Conservation (phyloP, 2,329 filamentous ascomycete species). For the Microcyclosporella mali region DNA sequence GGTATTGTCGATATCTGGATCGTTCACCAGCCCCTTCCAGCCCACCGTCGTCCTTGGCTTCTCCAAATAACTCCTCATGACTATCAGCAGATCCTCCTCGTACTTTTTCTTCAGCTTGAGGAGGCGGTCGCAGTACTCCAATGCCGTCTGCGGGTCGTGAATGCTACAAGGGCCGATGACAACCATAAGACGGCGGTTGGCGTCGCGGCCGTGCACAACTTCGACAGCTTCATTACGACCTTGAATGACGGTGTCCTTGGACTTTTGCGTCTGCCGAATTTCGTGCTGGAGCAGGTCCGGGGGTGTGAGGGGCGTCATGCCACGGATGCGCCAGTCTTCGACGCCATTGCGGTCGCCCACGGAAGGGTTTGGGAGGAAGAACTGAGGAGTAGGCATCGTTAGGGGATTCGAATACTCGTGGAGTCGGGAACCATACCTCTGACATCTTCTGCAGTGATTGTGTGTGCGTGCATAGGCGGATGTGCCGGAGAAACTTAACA, state of each 20-base stretch:
- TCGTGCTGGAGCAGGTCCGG: slow-evolving; percentile 94
- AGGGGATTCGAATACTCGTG: no score
- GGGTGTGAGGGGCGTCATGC: slow-evolving; percentile 64
- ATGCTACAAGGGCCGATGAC: slow-evolving; percentile 95
- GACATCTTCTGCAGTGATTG: no score
- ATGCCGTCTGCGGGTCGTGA: slow-evolving; percentile 83
- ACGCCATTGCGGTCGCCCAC: slow-evolving; percentile 45
- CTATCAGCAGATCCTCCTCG: slow-evolving; percentile 80
- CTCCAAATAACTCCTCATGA: slow-evolving; percentile 98
- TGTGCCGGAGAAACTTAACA: no score
- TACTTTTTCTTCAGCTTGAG: slow-evolving; percentile 79
- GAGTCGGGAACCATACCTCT: no score
- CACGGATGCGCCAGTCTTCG: slow-evolving; percentile 56
- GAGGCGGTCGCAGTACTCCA: slow-evolving; percentile 87
- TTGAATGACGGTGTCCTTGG: slow-evolving; percentile 51
- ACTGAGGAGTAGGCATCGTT: no score
- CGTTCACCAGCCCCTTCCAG: slow-evolving; percentile 98
- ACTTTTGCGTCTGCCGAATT: slow-evolving; percentile 55
- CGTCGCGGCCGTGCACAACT: slow-evolving; percentile 55
- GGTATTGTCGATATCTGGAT: slow-evolving; percentile 95
- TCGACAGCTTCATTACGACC: slow-evolving; percentile 56
- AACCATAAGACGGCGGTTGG: slow-evolving; percentile 58
- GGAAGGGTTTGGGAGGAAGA: slow-evolving; percentile 46
- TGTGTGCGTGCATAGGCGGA: no score
- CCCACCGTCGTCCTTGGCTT: slow-evolving; percentile 97